A percentile compares a stretch with the other conserved stretches of the same genome.
Evolutionary conservation across 2,329 filamentous ascomycete genomes (phyloP).

Genomic region (Alternaria arborescens): DNA sequence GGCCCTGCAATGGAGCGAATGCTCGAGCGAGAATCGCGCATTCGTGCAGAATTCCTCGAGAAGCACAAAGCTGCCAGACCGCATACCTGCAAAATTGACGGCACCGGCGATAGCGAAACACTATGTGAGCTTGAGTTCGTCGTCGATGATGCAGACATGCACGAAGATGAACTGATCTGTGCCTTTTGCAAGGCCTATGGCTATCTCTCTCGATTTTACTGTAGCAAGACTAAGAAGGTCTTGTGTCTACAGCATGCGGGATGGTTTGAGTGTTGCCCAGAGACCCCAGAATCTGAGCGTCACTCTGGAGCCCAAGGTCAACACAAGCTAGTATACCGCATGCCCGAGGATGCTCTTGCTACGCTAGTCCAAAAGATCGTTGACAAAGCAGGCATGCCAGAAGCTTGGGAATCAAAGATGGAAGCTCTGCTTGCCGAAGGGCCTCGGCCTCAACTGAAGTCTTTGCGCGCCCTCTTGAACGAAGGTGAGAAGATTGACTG

Average conservation of each 20-base stretch:
- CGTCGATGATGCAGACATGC: conserved; percentile 71
- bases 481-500: conserved; percentile 98
- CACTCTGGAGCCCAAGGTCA: conserved; percentile 63
- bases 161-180: conserved; percentile 94
- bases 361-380: conserved; percentile 76
- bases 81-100: conserved; percentile 55
- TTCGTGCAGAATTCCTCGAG: conserved; percentile 73
- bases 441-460: conserved; percentile 83
- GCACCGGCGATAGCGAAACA: conserved; percentile 57
- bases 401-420: conserved; percentile 90
- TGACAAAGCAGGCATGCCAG: conserved; percentile 86
- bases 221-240: conserved; percentile 79
- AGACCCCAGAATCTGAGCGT: conserved; percentile 70
- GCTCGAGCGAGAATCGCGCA: conserved; percentile 73
- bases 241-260: conserved; percentile 86
- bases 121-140: conserved; percentile 43
- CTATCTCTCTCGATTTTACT: conserved; percentile 90
- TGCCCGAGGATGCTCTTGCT: conserved; percentile 74
- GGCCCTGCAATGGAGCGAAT: conserved; percentile 85
- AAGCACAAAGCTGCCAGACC: conserved; percentile 64
- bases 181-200: conserved; percentile 90
- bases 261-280: conserved; percentile 77
- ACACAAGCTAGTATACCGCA: conserved; percentile 80
- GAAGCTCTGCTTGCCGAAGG: conserved; percentile 85
- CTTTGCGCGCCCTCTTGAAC: conserved; percentile 80